Evolutionary conservation across 2,329 filamentous ascomycete genomes (phyloP).

Genomic region (Ophiostoma sp.): DNA sequence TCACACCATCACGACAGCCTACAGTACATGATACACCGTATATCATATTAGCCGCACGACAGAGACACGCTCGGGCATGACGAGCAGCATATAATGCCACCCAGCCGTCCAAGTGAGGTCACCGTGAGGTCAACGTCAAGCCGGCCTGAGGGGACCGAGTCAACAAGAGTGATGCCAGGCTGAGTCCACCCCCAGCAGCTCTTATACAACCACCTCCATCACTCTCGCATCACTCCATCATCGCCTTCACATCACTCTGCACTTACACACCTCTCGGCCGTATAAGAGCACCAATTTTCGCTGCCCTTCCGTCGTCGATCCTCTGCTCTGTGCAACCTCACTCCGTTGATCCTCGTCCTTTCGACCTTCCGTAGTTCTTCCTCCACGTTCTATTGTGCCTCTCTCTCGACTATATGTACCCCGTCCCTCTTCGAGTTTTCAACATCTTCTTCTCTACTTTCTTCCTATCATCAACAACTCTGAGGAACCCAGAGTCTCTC

Average conservation of each 20-base stretch:
- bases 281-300: background rate
- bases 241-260: background rate
- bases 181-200: background rate
- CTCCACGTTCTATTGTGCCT: background rate
- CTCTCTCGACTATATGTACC: background rate
- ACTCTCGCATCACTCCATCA: background rate
- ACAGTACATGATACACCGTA: no score
- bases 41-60: background rate
- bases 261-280: background rate
- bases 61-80: background rate
- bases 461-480: background rate
- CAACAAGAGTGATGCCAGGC: background rate
- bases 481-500: background rate
- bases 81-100: background rate
- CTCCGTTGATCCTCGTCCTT: background rate
- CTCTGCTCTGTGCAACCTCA: conserved; percentile 2
- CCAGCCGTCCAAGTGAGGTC: background rate
- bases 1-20: background rate
- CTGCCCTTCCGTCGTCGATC: background rate
- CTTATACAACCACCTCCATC: background rate
- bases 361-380: background rate
- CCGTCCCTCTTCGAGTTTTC: background rate
- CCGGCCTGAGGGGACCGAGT: background rate
- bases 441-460: background rate
- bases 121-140: background rate